Base-by-base conservation (phyloP, 2,329 filamentous ascomycete genomes). In the Drechslerella coelobrocha region DNA sequence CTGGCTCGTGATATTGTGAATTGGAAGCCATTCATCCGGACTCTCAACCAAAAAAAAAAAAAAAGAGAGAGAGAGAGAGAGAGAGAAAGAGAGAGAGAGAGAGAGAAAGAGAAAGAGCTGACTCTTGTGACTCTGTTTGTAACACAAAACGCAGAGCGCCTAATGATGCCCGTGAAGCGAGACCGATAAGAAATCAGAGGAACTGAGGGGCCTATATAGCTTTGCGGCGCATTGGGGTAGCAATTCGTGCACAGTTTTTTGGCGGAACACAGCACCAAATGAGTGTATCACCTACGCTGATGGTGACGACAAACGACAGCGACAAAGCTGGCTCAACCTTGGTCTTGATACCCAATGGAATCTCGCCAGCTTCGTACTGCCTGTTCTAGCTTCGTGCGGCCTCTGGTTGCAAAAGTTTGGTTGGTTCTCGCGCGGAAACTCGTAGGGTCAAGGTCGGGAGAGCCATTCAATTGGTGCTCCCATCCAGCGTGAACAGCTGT, bases 11-110 rank as follows among this genome's bases (percentile, higher is more conserved):
- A 48, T 52, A 27, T 53, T 71, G 59, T 47, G 66, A 53, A 60
- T 39, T 55, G 52, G 57, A 60, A 53, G 66, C 59, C 53, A 71
- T 71, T 55, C 61, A 60, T 71, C 66, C 66, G 59, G 54, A 51
- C n/a, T 8, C 31, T 37, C n/a, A 8, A n/a, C n/a, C 23, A 39
- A 39, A 55, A 43, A 43, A 43, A 43, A 55, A 55, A 54, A 55
- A 55, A 55, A 55, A 55, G 29, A 27, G 31, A 55, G 23, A 26
- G 21, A 14, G 21, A 23, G n/a, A 23, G 34, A 9, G 14, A 14
- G 9, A 29, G n/a, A 7, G 8, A 56, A 21, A 9, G 17, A 19
- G n/a, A 53, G 26, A 53, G 2, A 14, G 7, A 34, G 26, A 53
- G 21, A 9, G 26, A 37, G 45, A 48, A 27, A 51, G 8, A 6